Conservation (phyloP, 805 yeast species). For the Lipomyces sp. region DNA sequence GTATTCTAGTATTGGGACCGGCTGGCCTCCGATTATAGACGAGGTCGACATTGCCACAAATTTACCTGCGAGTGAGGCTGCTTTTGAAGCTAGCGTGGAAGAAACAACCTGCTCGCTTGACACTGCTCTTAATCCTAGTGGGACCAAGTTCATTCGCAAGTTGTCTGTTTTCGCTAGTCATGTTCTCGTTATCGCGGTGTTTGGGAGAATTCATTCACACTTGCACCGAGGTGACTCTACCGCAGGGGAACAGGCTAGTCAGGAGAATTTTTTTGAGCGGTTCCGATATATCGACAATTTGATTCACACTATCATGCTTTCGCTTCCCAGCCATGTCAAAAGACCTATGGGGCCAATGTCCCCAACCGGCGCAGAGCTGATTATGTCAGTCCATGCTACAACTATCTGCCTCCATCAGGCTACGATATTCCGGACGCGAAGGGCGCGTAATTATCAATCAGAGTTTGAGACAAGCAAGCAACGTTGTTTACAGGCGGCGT, state of each 20-base stretch:
- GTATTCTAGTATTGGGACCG: slow-evolving; percentile 41
- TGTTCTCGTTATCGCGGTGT: slow-evolving; percentile 13
- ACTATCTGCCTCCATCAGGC: slow-evolving; percentile 33
- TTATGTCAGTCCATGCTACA: slow-evolving; percentile 24
- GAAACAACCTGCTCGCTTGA: slow-evolving; percentile 15
- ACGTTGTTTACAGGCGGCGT: slow-evolving; percentile 25
- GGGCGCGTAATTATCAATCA: not conserved
- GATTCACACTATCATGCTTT: slow-evolving; percentile 15
- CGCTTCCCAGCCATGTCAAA: slow-evolving; percentile 21
- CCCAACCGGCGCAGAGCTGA: slow-evolving; percentile 16
- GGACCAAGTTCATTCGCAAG: slow-evolving; percentile 3
- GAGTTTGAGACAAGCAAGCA: slow-evolving; percentile 16
- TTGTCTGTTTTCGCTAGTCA: slow-evolving; percentile 21
- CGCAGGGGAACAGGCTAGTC: slow-evolving; percentile 11
- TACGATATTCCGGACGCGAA: slow-evolving; percentile 16
- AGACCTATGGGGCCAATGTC: slow-evolving; percentile 17
- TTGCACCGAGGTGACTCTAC: slow-evolving; percentile 27
- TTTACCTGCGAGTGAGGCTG: slow-evolving; percentile 41
- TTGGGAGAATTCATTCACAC: slow-evolving; percentile 28
- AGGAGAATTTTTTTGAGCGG: slow-evolving; percentile 22
- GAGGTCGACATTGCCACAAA: slow-evolving; percentile 37
- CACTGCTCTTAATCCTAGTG: slow-evolving; percentile 12
- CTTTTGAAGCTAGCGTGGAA: slow-evolving; percentile 18
- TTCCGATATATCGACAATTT: slow-evolving; percentile 14
- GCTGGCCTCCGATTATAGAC: slow-evolving; percentile 40